Evolutionary conservation across 352 stramenopile genomes (phyloP), one percentile per base, ranked within the genome.

Genomic region (Globisporangium irregulare): DNA sequence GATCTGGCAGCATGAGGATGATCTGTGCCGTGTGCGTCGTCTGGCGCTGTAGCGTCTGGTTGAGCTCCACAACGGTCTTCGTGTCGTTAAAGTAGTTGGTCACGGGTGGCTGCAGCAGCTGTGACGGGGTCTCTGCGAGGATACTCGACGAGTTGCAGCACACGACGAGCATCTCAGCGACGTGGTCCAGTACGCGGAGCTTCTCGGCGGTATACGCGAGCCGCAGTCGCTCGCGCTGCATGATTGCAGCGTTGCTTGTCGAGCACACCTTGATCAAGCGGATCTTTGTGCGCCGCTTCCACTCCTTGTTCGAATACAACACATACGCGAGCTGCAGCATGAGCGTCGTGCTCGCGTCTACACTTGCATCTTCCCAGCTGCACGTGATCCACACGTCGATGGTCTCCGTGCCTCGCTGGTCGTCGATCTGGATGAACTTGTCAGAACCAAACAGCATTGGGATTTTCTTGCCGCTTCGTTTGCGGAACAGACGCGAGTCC

Each of bases 331-430:
- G 69, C 55, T 82, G 76, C 54, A 82, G 64, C 73, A 89, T 82
- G 22, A 89, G 62, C 20, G 79, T 76, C 4, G 72, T 68, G 34
- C 63, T 77, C 20, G 75, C 71, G 25, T 79, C 64, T 2, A 81
- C 71, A 18, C 62, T 73, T 5, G 67, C 66, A 10, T 74, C 62
- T 8, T 78, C 75, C 68, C 68, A 77, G n/a, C 68, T 62, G 10
- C 60, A 62, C 4, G 78, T 79, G 25, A 87, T 77, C 83, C 83
- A 91, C 15, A 90, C 77, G 48, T 90, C 81, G 51, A 92, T 82
- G 2, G 79, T 86, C 59, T 79, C 70, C 22, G 58, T 56, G 27
- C 41, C 65, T 6, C 63, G 65, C 43, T 72, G 59, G 38, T 72
- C 59, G 14, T 60, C 53, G 9, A 58, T 43, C 32, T 58, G 38